Evolutionary conservation across 2,329 filamentous ascomycete genomes (phyloP), one percentile per base, ranked within the genome.

Genomic region (Penicillium rolfsii): DNA sequence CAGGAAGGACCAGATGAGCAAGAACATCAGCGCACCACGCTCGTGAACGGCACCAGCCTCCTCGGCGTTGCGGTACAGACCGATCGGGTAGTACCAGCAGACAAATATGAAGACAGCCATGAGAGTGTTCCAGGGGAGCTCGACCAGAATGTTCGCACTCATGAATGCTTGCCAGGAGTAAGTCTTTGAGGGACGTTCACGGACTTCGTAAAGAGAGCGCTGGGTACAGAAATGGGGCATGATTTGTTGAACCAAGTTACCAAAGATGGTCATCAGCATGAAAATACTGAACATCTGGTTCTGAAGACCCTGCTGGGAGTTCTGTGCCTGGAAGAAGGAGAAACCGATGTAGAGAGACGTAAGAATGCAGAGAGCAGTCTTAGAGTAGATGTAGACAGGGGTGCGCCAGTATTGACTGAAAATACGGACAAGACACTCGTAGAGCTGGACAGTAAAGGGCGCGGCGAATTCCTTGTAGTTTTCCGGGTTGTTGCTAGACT

Each of bases 331-430:
- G 83, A 87, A 92, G 79, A 96, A 93, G 63, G 89, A 89, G 77
- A 94, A 93, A 52, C 91, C 91, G 71, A 96, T 91, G 75, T 94
- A 96, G 12, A 96, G 83, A 4, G 88, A 82, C 65, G 83, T 83
- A 16, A 87, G 77, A 26, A 84, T 79, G 72, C 88, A 91, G 19
- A 96, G 87, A 1, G 83, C 80, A 0, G 83, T 74, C 82, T 96
- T 96, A 70, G 90, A 89, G 80, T 94, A 96, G 76, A 97, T 93
- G 80, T 96, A 96, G 5, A 88, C 85, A 0, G 93, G 93, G 0
- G 89, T 93, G 62, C 93, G 90, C 92, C 93, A 96, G 83, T 95
- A 96, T 75, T 96, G 92, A 73, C 93, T 86, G 81, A 95, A 95
- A 28, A 95, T 89, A 70, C 93, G 91, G 66, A 84, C 75, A 19